Evolutionary conservation across 2,329 filamentous ascomycete genomes (phyloP).

Genomic region (Thielaviopsis populi): DNA sequence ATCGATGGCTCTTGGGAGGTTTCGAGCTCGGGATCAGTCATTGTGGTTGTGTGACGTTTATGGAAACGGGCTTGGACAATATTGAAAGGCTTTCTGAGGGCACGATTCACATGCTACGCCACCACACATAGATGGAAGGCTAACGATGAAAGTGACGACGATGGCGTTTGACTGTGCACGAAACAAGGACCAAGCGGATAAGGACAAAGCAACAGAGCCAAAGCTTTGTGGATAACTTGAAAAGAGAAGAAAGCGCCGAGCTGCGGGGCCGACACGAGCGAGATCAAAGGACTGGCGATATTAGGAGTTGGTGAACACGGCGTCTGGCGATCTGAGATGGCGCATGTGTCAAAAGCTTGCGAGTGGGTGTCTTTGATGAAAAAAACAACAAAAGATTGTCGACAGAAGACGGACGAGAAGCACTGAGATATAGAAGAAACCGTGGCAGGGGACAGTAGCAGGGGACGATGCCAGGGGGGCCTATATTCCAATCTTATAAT

Average conservation of each 20-base stretch:
- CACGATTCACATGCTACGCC: not conserved
- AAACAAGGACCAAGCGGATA: not conserved
- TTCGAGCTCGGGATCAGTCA: not conserved
- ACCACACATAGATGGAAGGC: not conserved
- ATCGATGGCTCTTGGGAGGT: not conserved
- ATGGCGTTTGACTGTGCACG: not conserved
- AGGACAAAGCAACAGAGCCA: not conserved
- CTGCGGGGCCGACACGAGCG: too few relatives aligned
- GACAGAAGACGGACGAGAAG: not conserved
- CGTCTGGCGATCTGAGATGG: not conserved
- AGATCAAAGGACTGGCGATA: not conserved
- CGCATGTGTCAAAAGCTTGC: not conserved
- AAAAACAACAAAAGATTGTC: not conserved
- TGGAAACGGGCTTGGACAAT: not conserved
- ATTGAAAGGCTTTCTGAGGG: not conserved
- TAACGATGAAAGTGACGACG: not conserved
- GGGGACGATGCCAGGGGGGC: not conserved
- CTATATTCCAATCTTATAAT: conserved; percentile 3
- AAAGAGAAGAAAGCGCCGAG: not conserved
- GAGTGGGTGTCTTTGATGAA: not conserved
- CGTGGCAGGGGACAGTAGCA: not conserved
- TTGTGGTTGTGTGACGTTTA: not conserved
- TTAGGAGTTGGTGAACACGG: not conserved
- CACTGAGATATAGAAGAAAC: conserved; percentile 5
- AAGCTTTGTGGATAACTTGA: not conserved